Base-by-base conservation (phyloP, 257 asterid genomes). In the Phtheirospermum japonicum region DNA sequence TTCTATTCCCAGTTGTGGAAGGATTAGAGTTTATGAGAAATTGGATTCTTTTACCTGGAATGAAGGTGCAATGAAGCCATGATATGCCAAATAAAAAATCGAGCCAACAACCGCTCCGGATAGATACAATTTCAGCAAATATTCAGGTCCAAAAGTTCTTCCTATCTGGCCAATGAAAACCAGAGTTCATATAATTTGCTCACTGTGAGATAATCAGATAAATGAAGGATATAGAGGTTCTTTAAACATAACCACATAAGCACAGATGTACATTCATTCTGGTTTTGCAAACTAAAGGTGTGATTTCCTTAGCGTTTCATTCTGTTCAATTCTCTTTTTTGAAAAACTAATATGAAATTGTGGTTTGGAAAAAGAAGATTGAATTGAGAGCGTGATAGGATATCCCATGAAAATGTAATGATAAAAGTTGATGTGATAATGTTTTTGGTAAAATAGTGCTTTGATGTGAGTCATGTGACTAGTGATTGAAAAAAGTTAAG, bases 101-200 rank as follows among this genome's bases (percentile, higher is more conserved):
- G 99, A 89, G 73, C 97, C 99, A 64, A 59, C 88, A 80, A 82
- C 64, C 26, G 97, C 97, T 67, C 97, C 99, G 57, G 85, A 69
- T 36, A 92, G 74, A 77, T 92, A 92, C 72, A 89, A 57, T 71
- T 76, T 92, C 79, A 92, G 78, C 75, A 92, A 72, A 77, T 80
- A 92, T 59, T 79, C 67, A 43, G 99, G 79, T 64, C 97, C 99
- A 77, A 86, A 92, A 45, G 39, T 42, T 61, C 79, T 79, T 73
- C 91, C 96, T 12, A 86, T 48, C 99, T 92, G 85, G 50, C 58
- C 54, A 48, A 48, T n/a, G 14, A 62, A 66, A 37, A 45, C 57
- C 28, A 54, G 52, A 56, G 34, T 63, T 30, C 31, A 51, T 4
- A 49, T 16, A 43, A 43, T 23, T 46, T 31, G 45, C 52, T 33